A percentile compares a stretch with the other conserved stretches of the same genome.
Conservation (phyloP, 139 green algal genomes). For the Tetradesmus lagerheimii region DNA sequence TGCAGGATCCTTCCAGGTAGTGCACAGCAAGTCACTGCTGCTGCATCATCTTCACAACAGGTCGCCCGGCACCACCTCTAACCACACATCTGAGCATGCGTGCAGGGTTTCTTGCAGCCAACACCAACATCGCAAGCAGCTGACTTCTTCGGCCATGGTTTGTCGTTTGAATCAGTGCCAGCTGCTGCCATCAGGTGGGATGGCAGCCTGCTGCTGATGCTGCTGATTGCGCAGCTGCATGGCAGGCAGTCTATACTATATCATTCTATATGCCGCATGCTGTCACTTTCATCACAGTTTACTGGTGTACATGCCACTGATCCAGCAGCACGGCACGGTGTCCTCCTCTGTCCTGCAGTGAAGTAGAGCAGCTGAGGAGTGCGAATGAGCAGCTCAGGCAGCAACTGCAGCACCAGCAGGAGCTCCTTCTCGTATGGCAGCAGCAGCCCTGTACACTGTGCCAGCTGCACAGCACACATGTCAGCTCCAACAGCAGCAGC, state of each 20-base stretch:
- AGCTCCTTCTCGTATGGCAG: conserved; percentile 19
- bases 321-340: no score
- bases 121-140: neutral
- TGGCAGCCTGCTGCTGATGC: neutral
- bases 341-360: neutral
- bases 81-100: neutral
- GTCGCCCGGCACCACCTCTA: no score
- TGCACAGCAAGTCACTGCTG: neutral
- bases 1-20: neutral
- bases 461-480: neutral
- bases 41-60: no score
- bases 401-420: conserved; percentile 19
- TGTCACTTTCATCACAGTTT: no score
- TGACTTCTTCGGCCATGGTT: conserved; percentile 1
- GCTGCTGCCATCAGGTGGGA: neutral
- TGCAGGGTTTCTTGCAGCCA: neutral
- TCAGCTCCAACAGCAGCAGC: neutral
- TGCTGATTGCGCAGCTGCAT: neutral
- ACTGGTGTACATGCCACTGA: neutral
- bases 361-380: neutral
- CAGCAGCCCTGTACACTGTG: conserved; percentile 1
- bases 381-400: neutral
- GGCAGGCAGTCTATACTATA: no score
- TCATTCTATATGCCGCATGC: no score
- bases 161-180: conserved; percentile 2